These are phyloP conservation scores for Odonthalia washingtoniensis DNA, from an alignment of 31 red algal genomes.

Conservation along the genomic window DNA sequence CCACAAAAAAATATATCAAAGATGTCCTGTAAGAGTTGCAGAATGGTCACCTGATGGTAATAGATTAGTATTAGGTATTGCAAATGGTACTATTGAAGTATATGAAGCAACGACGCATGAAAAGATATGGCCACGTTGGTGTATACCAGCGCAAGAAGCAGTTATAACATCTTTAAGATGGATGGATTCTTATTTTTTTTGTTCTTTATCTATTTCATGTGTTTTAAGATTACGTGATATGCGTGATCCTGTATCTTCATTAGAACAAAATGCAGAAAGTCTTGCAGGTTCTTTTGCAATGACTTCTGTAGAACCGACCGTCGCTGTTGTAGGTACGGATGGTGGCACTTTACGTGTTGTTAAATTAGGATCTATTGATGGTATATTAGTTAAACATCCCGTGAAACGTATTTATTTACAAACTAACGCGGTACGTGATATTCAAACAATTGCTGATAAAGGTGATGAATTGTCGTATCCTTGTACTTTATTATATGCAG, in stretches of 20 bases:
- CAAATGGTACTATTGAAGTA: constrained; percentile 59
- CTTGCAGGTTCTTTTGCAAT: constrained; percentile 55
- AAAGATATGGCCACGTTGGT: constrained; percentile 64
- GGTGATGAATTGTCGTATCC: neutral
- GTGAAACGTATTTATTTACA: constrained; percentile 61
- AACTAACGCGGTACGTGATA: constrained; percentile 51
- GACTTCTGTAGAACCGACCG: constrained; percentile 52
- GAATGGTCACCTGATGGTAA: constrained; percentile 72
- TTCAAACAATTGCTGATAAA: constrained; percentile 47
- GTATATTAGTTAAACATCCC: constrained; percentile 38
- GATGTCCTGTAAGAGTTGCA: constrained; percentile 50
- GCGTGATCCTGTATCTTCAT: constrained; percentile 56
- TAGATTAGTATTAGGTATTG: constrained; percentile 41
- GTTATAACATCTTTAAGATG: constrained; percentile 60
- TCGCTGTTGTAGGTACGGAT: constrained; percentile 61
- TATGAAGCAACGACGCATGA: constrained; percentile 47
- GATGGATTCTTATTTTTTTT: constrained; percentile 55
- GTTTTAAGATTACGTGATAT: constrained; percentile 64
- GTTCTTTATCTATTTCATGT: constrained; percentile 59
- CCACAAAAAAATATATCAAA: neutral
- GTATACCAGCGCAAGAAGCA: constrained; percentile 69
- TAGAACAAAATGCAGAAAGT: constrained; percentile 71
- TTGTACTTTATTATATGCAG: constrained; percentile 57
- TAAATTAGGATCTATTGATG: constrained; percentile 55
- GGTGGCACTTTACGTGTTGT: constrained; percentile 55